Base-by-base conservation (phyloP, 2,329 filamentous ascomycete species). In the Colletotrichum shisoi region DNA sequence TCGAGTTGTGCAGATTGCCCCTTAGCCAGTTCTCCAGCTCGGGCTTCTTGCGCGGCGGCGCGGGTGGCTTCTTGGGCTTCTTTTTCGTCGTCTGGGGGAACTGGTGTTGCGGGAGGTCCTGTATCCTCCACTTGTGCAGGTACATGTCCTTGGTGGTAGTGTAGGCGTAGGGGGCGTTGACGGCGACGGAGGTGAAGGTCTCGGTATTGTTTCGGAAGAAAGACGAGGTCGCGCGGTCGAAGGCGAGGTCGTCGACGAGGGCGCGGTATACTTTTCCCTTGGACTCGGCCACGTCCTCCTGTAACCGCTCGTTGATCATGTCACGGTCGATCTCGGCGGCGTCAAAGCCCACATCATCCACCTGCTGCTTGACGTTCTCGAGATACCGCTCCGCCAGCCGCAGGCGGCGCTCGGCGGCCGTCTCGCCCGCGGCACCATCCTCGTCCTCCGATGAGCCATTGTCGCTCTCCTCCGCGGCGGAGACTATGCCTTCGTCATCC, bases 321-420 rank as follows among this genome's bases (percentile, higher is more conserved):
- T 99, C 95, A 67, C 91, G 86, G 79, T 98, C 95, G 66, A 99
- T 91, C 60, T 98, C 92, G 72, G 90, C 93, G 8, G 95, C 95
- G 79, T 99, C 93, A 75, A 98, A 99, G 45, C 93, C 95, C 60
- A 85, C 85, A 70, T 93, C 91, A 72, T 96, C 90, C 65, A 93
- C 89, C 71, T 97, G 91, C 73, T 91, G 86, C 73, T 91, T 88
- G 69, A 97, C 89, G 76, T 96, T 97, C 62, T 97, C 91, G 62
- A 99, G 85, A 77, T 99, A 98, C 73, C 92, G 89, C 80, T 98
- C 93, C 37, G 95, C 95, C 34, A 99, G 85, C 71, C 92, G 88
- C 74, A 97, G 80, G 72, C 95, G 86, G 77, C 92, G 90, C 76
- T 97, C 93, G 42, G 93, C 94, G 1, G 91, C 93, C 24, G 95